These are phyloP conservation scores for Rhodamnia argentea DNA, from an alignment of 345 rosid species.

Conservation along the genomic window DNA sequence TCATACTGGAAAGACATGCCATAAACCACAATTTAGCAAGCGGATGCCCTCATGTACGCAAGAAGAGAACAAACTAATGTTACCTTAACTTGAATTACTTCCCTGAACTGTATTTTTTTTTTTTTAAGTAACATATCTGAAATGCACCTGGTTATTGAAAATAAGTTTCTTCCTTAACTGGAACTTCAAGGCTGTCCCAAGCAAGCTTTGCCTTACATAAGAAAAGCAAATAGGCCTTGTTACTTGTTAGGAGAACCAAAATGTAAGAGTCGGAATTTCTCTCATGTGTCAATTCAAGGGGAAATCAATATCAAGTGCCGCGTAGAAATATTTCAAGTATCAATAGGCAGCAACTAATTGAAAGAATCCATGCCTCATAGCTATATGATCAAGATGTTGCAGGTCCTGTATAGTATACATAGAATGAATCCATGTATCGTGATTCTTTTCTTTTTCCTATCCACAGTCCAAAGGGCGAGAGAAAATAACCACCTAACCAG, in stretches of 20 bases:
- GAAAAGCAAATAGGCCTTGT: background rate
- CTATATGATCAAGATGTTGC: background rate
- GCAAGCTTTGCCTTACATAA: background rate
- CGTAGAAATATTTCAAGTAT: background rate
- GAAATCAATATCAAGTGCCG: background rate
- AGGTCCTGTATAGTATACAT: background rate
- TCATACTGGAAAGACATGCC: too few relatives aligned
- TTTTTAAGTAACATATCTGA: background rate
- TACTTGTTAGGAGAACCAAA: background rate
- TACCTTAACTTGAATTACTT: too few relatives aligned
- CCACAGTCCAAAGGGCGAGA: background rate
- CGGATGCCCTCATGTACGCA: background rate
- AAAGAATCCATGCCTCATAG: background rate
- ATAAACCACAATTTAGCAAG: too few relatives aligned
- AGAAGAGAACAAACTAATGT: background rate
- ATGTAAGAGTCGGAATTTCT: background rate
- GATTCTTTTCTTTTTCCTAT: background rate
- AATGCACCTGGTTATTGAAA: background rate
- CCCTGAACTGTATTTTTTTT: too few relatives aligned
- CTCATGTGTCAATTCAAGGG: background rate
- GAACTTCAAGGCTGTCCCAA: background rate
- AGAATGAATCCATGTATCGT: background rate
- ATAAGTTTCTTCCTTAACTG: background rate
- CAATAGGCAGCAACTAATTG: background rate
- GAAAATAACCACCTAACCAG: background rate